Evolutionary conservation across 805 yeast genomes (phyloP).

Genomic region (Sporopachydermia quercuum): DNA sequence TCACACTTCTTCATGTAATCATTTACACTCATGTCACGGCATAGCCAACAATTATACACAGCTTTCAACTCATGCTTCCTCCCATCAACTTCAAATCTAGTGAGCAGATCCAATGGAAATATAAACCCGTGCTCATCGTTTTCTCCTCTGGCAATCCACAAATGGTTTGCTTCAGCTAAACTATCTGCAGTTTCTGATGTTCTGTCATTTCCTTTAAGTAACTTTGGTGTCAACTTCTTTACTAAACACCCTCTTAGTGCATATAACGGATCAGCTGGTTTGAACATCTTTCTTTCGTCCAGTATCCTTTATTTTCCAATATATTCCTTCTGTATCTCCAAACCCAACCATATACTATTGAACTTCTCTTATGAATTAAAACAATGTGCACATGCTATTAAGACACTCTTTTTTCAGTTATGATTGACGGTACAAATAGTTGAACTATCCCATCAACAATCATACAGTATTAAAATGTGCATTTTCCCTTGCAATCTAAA

Average conservation of each 20-base stretch:
- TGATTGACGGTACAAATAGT: no score
- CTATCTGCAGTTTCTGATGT: conserved; percentile 19
- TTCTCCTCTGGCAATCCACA: conserved; percentile 16
- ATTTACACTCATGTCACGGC: conserved; percentile 58
- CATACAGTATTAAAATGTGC: no score
- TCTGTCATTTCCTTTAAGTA: conserved; percentile 11
- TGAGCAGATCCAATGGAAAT: conserved; percentile 28
- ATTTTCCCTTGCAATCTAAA: no score
- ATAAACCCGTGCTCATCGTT: conserved; percentile 5
- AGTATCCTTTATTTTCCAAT: no score
- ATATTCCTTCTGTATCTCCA: no score
- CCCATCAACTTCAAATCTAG: conserved; percentile 41
- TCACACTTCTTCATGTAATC: conserved; percentile 70
- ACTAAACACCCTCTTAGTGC: conserved; percentile 18
- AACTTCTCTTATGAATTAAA: no score
- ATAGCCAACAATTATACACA: conserved; percentile 65
- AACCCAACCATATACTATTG: no score
- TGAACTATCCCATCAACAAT: no score
- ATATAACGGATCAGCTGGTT: conserved; percentile 15
- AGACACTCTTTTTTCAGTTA: no score
- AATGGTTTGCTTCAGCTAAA: conserved; percentile 20
- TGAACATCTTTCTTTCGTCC: conserved; percentile 2
- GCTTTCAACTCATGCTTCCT: conserved; percentile 37
- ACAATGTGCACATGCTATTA: no score
- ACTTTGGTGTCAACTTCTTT: conserved; percentile 11